Evolutionary conservation across 768 basidiomycete species (phyloP).

Genomic region (Tubosaeta sp.): DNA sequence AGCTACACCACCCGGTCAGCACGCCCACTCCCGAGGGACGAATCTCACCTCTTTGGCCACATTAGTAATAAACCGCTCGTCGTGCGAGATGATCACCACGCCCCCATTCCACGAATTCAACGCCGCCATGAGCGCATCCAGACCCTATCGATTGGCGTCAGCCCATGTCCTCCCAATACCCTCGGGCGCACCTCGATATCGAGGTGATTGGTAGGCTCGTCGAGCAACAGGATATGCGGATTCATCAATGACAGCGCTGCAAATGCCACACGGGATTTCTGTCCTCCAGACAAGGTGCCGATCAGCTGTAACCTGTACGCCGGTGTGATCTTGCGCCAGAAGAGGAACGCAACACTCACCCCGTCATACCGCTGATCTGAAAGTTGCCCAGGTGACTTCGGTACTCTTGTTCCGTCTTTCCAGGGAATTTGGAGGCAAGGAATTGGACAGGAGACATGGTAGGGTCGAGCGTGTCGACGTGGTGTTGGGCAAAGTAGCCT

Average conservation of each 20-base stretch:
- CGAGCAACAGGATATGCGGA: slow-evolving; percentile 90
- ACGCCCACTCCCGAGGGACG: background rate
- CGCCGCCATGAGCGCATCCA: slow-evolving; percentile 91
- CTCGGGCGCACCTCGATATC: slow-evolving; percentile 72
- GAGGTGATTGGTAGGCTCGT: slow-evolving; percentile 97
- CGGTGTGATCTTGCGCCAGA: background rate
- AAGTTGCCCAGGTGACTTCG: slow-evolving; percentile 93
- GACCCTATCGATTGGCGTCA: slow-evolving; percentile 51
- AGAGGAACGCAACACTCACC: slow-evolving; percentile 40
- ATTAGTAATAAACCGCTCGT: slow-evolving; percentile 90
- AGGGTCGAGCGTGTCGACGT: slow-evolving; percentile 86
- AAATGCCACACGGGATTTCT: slow-evolving; percentile 95
- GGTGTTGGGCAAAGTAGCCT: slow-evolving; percentile 92
- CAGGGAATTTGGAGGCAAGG: slow-evolving; percentile 87
- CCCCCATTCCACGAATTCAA: slow-evolving; percentile 81
- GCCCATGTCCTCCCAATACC: background rate
- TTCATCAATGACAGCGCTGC: slow-evolving; percentile 78
- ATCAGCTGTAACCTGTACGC: slow-evolving; percentile 71
- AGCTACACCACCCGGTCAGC: slow-evolving; percentile 44
- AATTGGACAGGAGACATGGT: slow-evolving; percentile 91
- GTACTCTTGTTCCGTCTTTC: slow-evolving; percentile 95
- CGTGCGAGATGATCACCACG: slow-evolving; percentile 91
- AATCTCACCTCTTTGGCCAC: slow-evolving; percentile 71
- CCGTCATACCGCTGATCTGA: slow-evolving; percentile 95
- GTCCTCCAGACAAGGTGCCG: slow-evolving; percentile 90